Evolutionary conservation across 1,284 basidiomycete species (phyloP).

Genomic region (Cerrena zonata): DNA sequence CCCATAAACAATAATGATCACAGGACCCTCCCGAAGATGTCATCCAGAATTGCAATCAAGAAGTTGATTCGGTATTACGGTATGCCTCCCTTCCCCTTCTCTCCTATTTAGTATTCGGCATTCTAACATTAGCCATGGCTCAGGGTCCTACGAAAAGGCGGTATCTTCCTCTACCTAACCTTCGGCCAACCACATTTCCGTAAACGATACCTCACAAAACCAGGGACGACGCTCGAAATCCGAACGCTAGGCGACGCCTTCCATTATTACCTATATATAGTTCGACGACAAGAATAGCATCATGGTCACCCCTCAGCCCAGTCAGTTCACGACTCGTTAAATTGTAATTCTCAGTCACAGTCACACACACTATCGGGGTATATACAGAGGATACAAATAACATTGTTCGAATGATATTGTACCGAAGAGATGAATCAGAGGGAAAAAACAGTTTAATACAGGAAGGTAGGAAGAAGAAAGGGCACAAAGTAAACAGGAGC

Average conservation of each 20-base stretch:
- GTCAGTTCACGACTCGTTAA: too few relatives aligned
- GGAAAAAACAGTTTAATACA: too few relatives aligned
- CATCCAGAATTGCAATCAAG: slow-evolving; percentile 69
- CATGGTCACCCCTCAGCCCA: too few relatives aligned
- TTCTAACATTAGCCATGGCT: slow-evolving; percentile 1
- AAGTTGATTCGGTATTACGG: slow-evolving; percentile 80
- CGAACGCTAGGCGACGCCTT: slow-evolving; percentile 72
- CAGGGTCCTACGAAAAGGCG: slow-evolving; percentile 61
- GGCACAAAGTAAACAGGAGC: too few relatives aligned
- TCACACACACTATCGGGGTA: too few relatives aligned
- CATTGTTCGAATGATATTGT: too few relatives aligned
- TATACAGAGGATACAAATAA: too few relatives aligned
- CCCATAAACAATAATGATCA: too few relatives aligned
- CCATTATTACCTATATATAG: slow-evolving; percentile 78
- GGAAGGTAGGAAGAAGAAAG: too few relatives aligned
- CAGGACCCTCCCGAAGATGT: slow-evolving; percentile 80
- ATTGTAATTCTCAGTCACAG: too few relatives aligned
- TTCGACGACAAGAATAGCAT: slow-evolving; percentile 9
- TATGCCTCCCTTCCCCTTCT: too few relatives aligned
- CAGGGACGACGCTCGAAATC: slow-evolving; percentile 56
- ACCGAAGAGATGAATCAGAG: too few relatives aligned
- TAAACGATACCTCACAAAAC: slow-evolving; percentile 55
- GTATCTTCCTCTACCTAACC: slow-evolving; percentile 78
- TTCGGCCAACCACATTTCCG: slow-evolving; percentile 92
- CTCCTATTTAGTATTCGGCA: not conserved